phyloP scores from a whole-genome alignment of 495 filamentous ascomycete genomes.

The Aspergillus nidulans region DNA sequence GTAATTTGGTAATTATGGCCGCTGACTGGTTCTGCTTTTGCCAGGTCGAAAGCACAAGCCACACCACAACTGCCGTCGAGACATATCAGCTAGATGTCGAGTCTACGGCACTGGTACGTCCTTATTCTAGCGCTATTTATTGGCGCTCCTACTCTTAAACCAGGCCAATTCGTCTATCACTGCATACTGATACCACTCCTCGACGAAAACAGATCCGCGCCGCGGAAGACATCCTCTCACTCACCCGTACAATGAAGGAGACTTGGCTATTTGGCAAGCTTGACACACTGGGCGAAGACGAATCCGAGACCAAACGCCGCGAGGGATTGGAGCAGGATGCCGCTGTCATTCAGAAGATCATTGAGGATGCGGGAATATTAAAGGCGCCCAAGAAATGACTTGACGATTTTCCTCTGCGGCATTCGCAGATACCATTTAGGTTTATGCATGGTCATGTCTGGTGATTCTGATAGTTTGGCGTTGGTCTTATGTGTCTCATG shows the following conservation, averaged over 20 bases:
- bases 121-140: too few relatives aligned
- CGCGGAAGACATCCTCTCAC: slow-evolving; percentile 59
- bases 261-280: slow-evolving; percentile 71
- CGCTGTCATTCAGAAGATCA: slow-evolving; percentile 40
- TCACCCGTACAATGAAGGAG: slow-evolving; percentile 65
- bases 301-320: slow-evolving; percentile 35
- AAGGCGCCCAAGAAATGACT: slow-evolving; percentile 21
- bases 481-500: background rate
- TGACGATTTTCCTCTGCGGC: background rate
- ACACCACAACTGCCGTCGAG: slow-evolving; percentile 50
- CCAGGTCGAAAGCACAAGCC: slow-evolving; percentile 36
- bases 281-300: slow-evolving; percentile 54
- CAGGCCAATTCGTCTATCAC: background rate
- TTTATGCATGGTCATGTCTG: background rate
- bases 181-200: background rate
- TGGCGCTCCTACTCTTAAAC: background rate
- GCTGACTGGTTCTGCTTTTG: background rate
- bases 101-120: slow-evolving; percentile 56
- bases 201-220: slow-evolving; percentile 51
- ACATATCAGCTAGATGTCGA: slow-evolving; percentile 62
- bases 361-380: slow-evolving; percentile 38
- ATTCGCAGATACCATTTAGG: too few relatives aligned
- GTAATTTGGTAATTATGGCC: background rate
- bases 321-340: slow-evolving; percentile 51
- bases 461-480: background rate